A percentile compares a stretch with the other conserved stretches of the same genome.
Conservation (phyloP, 371 early-diverging fungal genomes). For the Actinomortierella wolfii region DNA sequence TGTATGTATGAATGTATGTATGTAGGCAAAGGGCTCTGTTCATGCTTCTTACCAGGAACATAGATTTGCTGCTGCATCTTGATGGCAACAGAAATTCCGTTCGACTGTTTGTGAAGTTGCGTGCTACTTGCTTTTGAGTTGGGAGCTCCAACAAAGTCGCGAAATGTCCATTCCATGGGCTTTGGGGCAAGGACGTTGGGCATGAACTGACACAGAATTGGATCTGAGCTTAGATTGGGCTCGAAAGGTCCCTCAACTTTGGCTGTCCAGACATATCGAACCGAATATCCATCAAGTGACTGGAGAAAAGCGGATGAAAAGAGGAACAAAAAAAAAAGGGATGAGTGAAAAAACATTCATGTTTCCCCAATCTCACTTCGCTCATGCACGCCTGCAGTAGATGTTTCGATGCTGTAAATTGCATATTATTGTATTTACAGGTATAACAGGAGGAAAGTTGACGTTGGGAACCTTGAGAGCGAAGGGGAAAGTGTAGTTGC, state of each 20-base stretch:
- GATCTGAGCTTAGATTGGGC: constrained; percentile 23
- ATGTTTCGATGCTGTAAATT: no score
- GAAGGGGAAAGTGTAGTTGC: constrained; percentile 61
- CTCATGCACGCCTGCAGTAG: no score
- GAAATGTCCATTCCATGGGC: constrained; percentile 43
- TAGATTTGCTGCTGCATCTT: constrained; percentile 46
- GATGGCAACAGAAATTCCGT: constrained; percentile 21
- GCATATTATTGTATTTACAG: constrained; percentile 18
- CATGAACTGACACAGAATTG: constrained; percentile 41
- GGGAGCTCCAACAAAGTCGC: constrained; percentile 16
- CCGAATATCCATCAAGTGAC: constrained; percentile 31
- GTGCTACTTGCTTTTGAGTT: constrained; percentile 22
- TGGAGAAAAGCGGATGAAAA: neutral
- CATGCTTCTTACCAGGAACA: constrained; percentile 24
- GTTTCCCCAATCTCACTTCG: no score
- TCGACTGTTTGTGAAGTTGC: constrained; percentile 24
- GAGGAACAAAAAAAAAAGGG: no score
- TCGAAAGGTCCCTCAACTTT: constrained; percentile 57
- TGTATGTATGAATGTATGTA: no score
- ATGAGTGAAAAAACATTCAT: no score
- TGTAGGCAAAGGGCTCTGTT: no score
- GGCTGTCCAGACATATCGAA: constrained; percentile 57
- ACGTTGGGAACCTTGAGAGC: constrained; percentile 60
- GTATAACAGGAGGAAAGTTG: constrained; percentile 46
- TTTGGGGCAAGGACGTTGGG: constrained; percentile 43